Base-by-base conservation (phyloP, 257 asterid genomes). In the Paulownia fortunei region DNA sequence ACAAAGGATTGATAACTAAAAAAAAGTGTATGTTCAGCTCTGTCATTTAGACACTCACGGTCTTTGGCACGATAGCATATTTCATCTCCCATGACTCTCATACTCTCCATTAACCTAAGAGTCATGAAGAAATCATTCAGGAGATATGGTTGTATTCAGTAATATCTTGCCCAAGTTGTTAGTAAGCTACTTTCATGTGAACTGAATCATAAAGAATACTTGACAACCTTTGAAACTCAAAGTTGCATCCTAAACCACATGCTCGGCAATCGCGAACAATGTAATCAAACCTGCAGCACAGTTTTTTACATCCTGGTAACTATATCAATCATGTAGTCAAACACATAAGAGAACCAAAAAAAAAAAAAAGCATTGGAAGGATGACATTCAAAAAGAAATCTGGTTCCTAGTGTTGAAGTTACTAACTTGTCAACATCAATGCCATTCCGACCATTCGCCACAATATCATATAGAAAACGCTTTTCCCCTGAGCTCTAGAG, bases 381-480 rank as follows among this genome's bases (percentile, higher is more conserved):
- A 79, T 9, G 67, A 62, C 27, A 80, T 63, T 74, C 63, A 61
- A 68, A 59, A 24, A 72, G 51, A 49, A 67, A 54, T 51, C 61
- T 16, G 58, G 19, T 54, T 67, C 63, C 66, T 52, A 70, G 78
- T 12, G 62, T 77, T 67, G 56, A 77, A 58, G 77, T 59, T 73
- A 93, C 97, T 86, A 80, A 93, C 99, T 95, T 95, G 97, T 95
- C 99, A 82, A 95, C 99, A 36, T 93, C 99, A 76, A 95, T 86
- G 77, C 98, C 97, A 86, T 88, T 95, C 76, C 97, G 96, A 75
- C 99, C 98, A 86, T 95, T 95, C 66, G 98, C 99, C 87, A 95
- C 99, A 78, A 95, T 90, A 82, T 95, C 99, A 61, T 93, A 95
- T 64, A 95, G 85, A 82, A 91, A 93, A 34, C 52, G 88, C 84